Conservation (phyloP, 2,329 filamentous ascomycete genomes). For the Zalaria sp. region DNA sequence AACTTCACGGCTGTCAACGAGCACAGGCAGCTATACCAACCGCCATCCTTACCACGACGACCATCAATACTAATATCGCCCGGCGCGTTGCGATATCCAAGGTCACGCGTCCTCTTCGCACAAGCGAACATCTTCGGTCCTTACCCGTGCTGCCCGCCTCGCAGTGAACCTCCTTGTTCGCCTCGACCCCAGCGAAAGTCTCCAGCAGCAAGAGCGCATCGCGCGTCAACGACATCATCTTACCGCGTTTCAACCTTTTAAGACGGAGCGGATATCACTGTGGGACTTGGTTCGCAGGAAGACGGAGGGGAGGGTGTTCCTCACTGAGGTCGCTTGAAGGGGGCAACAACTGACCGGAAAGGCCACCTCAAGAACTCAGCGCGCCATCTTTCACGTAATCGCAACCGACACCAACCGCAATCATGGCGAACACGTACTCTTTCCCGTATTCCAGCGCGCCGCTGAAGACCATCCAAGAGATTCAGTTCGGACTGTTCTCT, state of each 20-base stretch:
- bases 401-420: constrained; percentile 25
- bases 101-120: background rate
- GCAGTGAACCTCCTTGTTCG: constrained; percentile 2
- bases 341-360: constrained; percentile 1
- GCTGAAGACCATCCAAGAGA: constrained; percentile 95
- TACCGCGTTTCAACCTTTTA: background rate
- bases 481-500: constrained; percentile 95
- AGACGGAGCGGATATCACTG: background rate
- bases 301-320: constrained; percentile 12
- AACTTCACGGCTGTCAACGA: no score
- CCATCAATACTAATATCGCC: constrained; percentile 16
- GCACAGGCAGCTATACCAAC: no score
- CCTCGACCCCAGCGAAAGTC: constrained; percentile 2
- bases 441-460: constrained; percentile 89
- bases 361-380: background rate
- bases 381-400: background rate
- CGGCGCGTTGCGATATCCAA: constrained; percentile 13
- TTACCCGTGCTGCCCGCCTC: background rate
- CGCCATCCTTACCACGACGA: constrained; percentile 8
- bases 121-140: background rate
- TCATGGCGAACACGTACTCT: constrained; percentile 85
- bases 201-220: constrained; percentile 5
- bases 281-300: background rate
- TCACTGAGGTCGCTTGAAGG: constrained; percentile 16
- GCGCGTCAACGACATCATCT: constrained; percentile 12